Base-by-base conservation (phyloP, 2,329 filamentous ascomycete genomes). In the Botryotinia narcissicola region DNA sequence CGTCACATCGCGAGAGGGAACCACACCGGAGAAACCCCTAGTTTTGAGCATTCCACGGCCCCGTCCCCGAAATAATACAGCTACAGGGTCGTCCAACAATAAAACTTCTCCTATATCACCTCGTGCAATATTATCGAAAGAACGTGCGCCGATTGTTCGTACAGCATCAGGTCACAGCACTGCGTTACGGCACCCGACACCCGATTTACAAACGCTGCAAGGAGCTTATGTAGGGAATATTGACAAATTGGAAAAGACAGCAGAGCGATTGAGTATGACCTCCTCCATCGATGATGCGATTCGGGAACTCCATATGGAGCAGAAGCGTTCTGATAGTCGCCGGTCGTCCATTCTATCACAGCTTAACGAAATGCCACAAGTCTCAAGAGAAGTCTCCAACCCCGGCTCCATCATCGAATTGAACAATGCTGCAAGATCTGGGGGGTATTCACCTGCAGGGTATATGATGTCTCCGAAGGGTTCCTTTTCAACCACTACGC, bases 241-340 rank as follows among this genome's bases (percentile, higher is more conserved):
- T 75, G 89, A 91, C 76, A 88, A 90, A 68, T 88, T 95, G 75
- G 92, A 95, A 82, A 90, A 91, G 76, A 91, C 90, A 18, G 92
- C 92, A 67, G 92, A 94, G 82, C 87, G 90, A 76, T 85, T 95
- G 81, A 93, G 91, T 77, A 91, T 90, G 73, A 86, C 86, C 64
- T 92, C 90, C 75, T 93, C 92, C 75, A 92, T 94, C 79, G 92
- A 92, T 78, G 89, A 92, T 84, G 92, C 93, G 77, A 95, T 94
- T 78, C 88, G 91, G 74, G 89, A 91, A 79, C 85, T 93, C 76
- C 90, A 93, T 82, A 85, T 89, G 75, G 90, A 93, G 82, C 84
- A 92, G 80, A 93, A 93, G 82, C 87, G 89, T 77, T 88, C 86
- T 79, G 91, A 92, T 80, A 93, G 90, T 80, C 86, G 88, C 75